Percentiles rank a stretch among this genome's conserved stretches.
These are phyloP conservation scores for Fusarium sp. DNA, from an alignment of 2,329 filamentous ascomycete genomes.

Conservation along the genomic window DNA sequence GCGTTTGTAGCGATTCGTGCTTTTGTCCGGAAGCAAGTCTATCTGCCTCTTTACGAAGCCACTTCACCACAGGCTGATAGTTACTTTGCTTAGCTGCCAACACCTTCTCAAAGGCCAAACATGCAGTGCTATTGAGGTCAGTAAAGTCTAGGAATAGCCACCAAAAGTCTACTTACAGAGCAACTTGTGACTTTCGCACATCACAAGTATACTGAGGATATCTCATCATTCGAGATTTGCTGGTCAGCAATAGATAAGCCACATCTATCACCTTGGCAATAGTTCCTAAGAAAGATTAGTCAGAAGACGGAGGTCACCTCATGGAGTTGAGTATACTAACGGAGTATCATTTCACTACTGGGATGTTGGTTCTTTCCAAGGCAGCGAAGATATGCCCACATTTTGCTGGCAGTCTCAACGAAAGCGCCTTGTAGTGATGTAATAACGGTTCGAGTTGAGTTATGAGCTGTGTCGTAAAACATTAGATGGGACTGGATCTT, in stretches of 20 bases:
- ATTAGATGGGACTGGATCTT: conserved; percentile 87
- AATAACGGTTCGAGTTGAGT: conserved; percentile 74
- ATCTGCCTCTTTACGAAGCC: conserved; percentile 67
- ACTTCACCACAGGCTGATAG: conserved; percentile 72
- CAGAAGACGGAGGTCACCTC: neutral
- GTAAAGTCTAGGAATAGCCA: neutral
- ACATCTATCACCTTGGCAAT: conserved; percentile 74
- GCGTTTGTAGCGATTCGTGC: neutral
- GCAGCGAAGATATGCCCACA: conserved; percentile 70
- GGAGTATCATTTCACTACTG: conserved; percentile 68
- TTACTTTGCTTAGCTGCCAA: conserved; percentile 77
- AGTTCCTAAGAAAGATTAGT: conserved; percentile 59
- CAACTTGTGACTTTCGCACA: conserved; percentile 69
- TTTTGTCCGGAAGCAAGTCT: conserved; percentile 46
- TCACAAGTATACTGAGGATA: conserved; percentile 67
- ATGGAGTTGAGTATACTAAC: conserved; percentile 55
- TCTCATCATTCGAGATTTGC: conserved; percentile 58
- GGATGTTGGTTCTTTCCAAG: conserved; percentile 69
- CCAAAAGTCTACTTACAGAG: conserved; percentile 64
- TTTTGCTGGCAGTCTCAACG: conserved; percentile 80
- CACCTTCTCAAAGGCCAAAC: conserved; percentile 75
- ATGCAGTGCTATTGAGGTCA: conserved; percentile 66
- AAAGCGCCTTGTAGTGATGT: conserved; percentile 82
- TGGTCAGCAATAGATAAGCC: conserved; percentile 71
- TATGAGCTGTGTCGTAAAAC: conserved; percentile 84